These are phyloP conservation scores for Cenchrus americanus DNA, from an alignment of 176 grass and related monocot species.

Conservation along the genomic window DNA sequence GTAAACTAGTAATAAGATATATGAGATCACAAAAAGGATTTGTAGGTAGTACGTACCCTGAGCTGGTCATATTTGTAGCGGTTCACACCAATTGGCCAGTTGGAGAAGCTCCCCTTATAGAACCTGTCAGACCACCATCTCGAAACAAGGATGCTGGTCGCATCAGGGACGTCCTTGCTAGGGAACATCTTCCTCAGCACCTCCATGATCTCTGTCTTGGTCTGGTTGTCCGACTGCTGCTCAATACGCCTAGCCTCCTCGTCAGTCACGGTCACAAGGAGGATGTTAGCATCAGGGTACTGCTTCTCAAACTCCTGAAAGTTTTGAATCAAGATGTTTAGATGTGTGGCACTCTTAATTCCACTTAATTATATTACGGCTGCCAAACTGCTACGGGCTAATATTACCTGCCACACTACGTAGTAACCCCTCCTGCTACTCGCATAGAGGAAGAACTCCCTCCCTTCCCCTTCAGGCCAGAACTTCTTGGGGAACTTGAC, in stretches of 20 bases:
- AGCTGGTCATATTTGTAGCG: slow-evolving; percentile 68
- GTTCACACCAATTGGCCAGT: slow-evolving; percentile 69
- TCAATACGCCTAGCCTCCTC: slow-evolving; percentile 70
- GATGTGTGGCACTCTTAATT: too few species aligned
- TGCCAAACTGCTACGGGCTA: too few species aligned
- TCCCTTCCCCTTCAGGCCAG: slow-evolving; percentile 35
- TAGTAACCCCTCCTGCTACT: slow-evolving; percentile 61
- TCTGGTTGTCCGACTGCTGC: slow-evolving; percentile 59
- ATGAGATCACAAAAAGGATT: too few species aligned
- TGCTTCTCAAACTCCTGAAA: slow-evolving; percentile 48
- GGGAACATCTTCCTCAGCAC: slow-evolving; percentile 61
- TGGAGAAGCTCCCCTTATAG: slow-evolving; percentile 66
- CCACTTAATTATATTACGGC: too few species aligned
- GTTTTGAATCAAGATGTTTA: too few species aligned
- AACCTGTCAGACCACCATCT: slow-evolving; percentile 69
- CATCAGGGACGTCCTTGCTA: slow-evolving; percentile 51
- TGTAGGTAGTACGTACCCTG: slow-evolving; percentile 37
- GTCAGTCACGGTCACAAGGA: slow-evolving; percentile 70
- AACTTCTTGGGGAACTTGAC: slow-evolving; percentile 62
- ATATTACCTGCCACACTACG: slow-evolving; percentile 48
- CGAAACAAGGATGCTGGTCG: slow-evolving; percentile 51
- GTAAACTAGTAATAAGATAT: too few species aligned
- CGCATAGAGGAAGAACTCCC: slow-evolving; percentile 64
- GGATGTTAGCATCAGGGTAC: slow-evolving; percentile 58
- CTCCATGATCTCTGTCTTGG: slow-evolving; percentile 57